These are phyloP conservation scores for Jatropha podagrica DNA, from an alignment of 441 rosid genomes.

Conservation along the genomic window DNA sequence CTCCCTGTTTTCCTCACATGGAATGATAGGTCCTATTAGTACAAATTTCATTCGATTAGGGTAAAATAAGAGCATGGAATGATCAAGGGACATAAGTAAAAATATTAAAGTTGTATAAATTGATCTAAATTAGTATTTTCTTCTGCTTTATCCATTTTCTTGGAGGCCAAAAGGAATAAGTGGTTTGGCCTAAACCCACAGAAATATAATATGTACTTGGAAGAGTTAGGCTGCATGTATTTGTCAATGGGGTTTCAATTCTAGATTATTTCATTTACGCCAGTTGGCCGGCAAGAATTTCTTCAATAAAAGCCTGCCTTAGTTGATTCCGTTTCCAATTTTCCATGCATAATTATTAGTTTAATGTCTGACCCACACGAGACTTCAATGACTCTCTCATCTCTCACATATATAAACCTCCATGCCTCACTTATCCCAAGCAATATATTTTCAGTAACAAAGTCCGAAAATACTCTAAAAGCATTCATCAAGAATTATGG, in stretches of 20 bases:
- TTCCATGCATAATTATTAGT: slow-evolving; percentile 22
- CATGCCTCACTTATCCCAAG: not conserved
- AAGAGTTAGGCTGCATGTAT: slow-evolving; percentile 13
- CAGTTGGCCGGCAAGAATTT: slow-evolving; percentile 21
- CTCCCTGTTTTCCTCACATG: too few relatives aligned
- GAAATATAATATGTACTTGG: not conserved
- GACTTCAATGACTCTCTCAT: not conserved
- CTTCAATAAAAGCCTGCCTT: slow-evolving; percentile 27
- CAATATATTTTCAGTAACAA: too few relatives aligned
- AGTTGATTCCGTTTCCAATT: slow-evolving; percentile 18
- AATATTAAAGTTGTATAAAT: too few relatives aligned
- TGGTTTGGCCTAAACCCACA: not conserved
- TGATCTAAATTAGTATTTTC: not conserved
- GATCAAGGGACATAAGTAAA: not conserved
- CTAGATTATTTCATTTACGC: slow-evolving; percentile 8
- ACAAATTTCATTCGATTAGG: too few relatives aligned
- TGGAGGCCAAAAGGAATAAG: slow-evolving; percentile 11
- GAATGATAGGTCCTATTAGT: too few relatives aligned
- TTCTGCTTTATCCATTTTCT: not conserved
- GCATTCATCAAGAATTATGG: slow-evolving; percentile 15
- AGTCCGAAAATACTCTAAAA: not conserved
- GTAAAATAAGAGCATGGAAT: too few relatives aligned
- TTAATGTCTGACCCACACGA: not conserved
- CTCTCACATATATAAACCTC: not conserved
- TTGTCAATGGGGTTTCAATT: slow-evolving; percentile 6